Evolutionary conservation across 2,329 filamentous ascomycete species (phyloP), one percentile per base, ranked within the genome.

Genomic region (Aspergillus viridinutans): DNA sequence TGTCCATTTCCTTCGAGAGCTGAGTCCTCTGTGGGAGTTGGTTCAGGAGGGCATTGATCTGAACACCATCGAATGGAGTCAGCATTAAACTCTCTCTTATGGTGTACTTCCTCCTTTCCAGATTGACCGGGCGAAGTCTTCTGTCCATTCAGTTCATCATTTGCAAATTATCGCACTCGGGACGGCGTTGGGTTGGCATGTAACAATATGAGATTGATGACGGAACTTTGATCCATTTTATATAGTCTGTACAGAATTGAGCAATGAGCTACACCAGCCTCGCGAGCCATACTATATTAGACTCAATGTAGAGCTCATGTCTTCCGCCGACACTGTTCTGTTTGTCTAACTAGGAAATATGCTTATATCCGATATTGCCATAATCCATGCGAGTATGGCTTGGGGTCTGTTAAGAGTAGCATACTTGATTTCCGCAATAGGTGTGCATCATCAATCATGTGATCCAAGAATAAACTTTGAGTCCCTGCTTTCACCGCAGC

Each of bases 1-100:
- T 53, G 94, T 99, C 47, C 89, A 86, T 17, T 97, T 97, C 81
- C 80, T 99, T 68, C 86, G 94, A 67, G 94, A 99, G 78, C 81
- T 99, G 64, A 97, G 92, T 72, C 94, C 94, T 42, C 79, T 99
- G 56, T 99, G 94, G 94, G 94, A 99, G 77, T 78, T 99, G 63
- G 94, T 99, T 12, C 94, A 99, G 78, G 94, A 99, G 74, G 94
- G 94, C 17, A 85, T 99, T 62, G 94, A 96, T 71, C 79, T 99
- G 65, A 90, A 95, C 76, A 96, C 91, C 47, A 99, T 99, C 69
- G 88, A 99, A 78, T 99, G 94, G 94, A 96, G 90, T 72, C 92
- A 97, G 80, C 94, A 99, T 59, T 65, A 60, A 54, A 58, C 51
- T 26, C 26, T 51, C 55, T 43, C 50, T 53, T 29, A 42, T 55